Percentiles rank a stretch among this genome's conserved stretches.
These are phyloP conservation scores for Pleurotus ostreatus DNA, from an alignment of 768 basidiomycete genomes.

Conservation along the genomic window DNA sequence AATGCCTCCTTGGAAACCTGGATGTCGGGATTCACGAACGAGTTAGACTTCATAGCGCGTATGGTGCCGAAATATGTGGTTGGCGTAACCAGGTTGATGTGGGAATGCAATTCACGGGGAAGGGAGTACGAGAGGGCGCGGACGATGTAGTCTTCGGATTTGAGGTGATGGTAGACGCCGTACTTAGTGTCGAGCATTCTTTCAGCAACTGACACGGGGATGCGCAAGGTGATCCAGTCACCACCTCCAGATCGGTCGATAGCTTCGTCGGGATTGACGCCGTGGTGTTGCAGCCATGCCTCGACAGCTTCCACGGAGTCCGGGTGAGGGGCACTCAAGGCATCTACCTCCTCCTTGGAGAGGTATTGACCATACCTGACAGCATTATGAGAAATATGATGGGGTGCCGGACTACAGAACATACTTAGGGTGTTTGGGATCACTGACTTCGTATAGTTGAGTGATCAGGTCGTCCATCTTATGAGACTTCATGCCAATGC, in stretches of 20 bases:
- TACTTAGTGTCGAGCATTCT: constrained; percentile 58
- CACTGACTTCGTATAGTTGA: constrained; percentile 51
- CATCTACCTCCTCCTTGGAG: constrained; percentile 64
- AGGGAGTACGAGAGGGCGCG: constrained; percentile 66
- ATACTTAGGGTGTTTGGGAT: constrained; percentile 47
- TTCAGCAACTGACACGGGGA: constrained; percentile 57
- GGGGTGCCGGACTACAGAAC: constrained; percentile 1
- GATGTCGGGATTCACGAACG: constrained; percentile 32
- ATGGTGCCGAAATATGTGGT: constrained; percentile 59
- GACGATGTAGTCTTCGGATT: constrained; percentile 32
- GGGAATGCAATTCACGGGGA: constrained; percentile 49
- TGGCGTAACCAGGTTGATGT: constrained; percentile 65
- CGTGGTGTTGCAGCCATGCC: constrained; percentile 57
- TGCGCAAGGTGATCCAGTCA: constrained; percentile 62
- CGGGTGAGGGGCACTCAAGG: constrained; percentile 54
- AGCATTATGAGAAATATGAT: neutral
- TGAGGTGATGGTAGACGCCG: constrained; percentile 17
- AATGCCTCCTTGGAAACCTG: constrained; percentile 8
- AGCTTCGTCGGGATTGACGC: constrained; percentile 39
- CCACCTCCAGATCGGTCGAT: constrained; percentile 50
- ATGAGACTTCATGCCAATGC: constrained; percentile 52
- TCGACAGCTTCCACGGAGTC: constrained; percentile 50
- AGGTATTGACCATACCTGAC: constrained; percentile 47
- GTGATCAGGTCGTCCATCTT: constrained; percentile 44
- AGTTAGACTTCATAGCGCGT: constrained; percentile 28